phyloP scores from a whole-genome alignment of 768 basidiomycete genomes.

The Mycena latifolia region DNA sequence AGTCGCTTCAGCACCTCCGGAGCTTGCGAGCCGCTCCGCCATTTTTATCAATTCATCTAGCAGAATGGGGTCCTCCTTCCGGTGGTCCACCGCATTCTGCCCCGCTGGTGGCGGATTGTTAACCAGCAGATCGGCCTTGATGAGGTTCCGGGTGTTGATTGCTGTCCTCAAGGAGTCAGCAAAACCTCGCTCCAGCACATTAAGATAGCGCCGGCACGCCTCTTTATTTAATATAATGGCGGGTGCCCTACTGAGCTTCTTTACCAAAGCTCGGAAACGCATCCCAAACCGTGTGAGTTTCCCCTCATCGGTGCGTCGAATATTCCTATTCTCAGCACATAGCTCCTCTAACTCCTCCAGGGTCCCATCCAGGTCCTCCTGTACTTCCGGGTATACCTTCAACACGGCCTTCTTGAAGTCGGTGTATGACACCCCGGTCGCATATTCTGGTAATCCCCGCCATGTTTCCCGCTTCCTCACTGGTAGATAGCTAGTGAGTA shows the following conservation, averaged over 20 bases:
- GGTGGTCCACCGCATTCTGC: background rate
- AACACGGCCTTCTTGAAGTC: conserved; percentile 17
- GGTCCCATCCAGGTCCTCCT: conserved; percentile 21
- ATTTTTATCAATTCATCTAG: conserved; percentile 25
- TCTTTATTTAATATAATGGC: no score
- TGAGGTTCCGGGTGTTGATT: conserved; percentile 12
- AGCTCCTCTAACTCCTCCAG: conserved; percentile 24
- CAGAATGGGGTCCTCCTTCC: conserved; percentile 25
- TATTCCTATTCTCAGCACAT: conserved; percentile 4
- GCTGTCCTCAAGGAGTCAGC: conserved; percentile 12
- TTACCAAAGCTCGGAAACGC: conserved; percentile 8
- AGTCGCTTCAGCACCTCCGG: background rate
- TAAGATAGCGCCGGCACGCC: conserved; percentile 16
- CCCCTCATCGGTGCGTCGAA: conserved; percentile 18
- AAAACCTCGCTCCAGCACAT: conserved; percentile 24
- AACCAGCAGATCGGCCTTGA: conserved; percentile 15
- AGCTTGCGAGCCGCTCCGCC: conserved; percentile 22
- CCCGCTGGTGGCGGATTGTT: background rate
- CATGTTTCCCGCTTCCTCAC: conserved; percentile 16
- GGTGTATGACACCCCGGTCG: no score
- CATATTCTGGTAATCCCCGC: conserved; percentile 9
- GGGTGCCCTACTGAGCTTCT: conserved; percentile 17
- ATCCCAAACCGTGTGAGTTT: conserved; percentile 17
- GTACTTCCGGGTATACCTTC: no score
- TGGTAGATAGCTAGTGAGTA: no score